A percentile compares a stretch with the other conserved stretches of the same genome.
Evolutionary conservation across 2,329 filamentous ascomycete species (phyloP).

Genomic region (Diaporthe eres): DNA sequence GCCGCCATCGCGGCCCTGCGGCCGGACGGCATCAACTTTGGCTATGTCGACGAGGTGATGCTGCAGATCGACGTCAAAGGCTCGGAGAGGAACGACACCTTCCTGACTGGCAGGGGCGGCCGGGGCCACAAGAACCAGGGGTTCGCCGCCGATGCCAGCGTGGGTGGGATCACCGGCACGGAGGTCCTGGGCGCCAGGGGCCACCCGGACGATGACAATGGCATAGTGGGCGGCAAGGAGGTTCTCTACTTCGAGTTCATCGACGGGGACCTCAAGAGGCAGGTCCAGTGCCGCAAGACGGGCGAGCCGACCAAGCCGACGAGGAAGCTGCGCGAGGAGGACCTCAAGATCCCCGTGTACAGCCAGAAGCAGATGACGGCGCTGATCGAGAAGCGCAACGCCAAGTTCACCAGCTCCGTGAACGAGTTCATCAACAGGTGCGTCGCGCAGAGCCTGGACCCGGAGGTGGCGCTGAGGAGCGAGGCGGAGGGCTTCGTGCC

Average conservation of each 20-base stretch:
- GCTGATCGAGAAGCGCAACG: slow-evolving; percentile 90
- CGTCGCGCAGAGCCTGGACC: slow-evolving; percentile 73
- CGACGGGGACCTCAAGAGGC: slow-evolving; percentile 89
- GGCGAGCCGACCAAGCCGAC: slow-evolving; percentile 79
- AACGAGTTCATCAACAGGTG: slow-evolving; percentile 84
- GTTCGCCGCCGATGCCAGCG: slow-evolving; percentile 67
- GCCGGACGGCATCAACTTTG: slow-evolving; percentile 84
- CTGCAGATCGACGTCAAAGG: slow-evolving; percentile 85
- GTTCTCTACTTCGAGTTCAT: slow-evolving; percentile 93
- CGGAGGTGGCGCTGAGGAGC: slow-evolving; percentile 74
- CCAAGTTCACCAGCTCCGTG: slow-evolving; percentile 84
- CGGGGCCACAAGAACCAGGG: slow-evolving; percentile 65
- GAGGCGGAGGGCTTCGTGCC: slow-evolving; percentile 75
- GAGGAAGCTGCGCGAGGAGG: slow-evolving; percentile 80
- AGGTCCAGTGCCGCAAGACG: slow-evolving; percentile 80
- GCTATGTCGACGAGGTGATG: slow-evolving; percentile 87
- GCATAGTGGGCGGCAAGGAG: slow-evolving; percentile 65
- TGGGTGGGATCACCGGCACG: slow-evolving; percentile 68
- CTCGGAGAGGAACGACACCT: slow-evolving; percentile 73
- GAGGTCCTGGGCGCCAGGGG: slow-evolving; percentile 55
- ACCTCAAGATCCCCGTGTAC: slow-evolving; percentile 91
- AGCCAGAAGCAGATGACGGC: slow-evolving; percentile 92
- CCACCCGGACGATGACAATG: slow-evolving; percentile 46
- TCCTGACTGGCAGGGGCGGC: slow-evolving; percentile 68
- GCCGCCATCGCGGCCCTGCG: slow-evolving; percentile 84